A percentile compares a stretch with the other conserved stretches of the same genome.
Conservation (phyloP, 2,329 filamentous ascomycete species). For the Penicillium sp. region DNA sequence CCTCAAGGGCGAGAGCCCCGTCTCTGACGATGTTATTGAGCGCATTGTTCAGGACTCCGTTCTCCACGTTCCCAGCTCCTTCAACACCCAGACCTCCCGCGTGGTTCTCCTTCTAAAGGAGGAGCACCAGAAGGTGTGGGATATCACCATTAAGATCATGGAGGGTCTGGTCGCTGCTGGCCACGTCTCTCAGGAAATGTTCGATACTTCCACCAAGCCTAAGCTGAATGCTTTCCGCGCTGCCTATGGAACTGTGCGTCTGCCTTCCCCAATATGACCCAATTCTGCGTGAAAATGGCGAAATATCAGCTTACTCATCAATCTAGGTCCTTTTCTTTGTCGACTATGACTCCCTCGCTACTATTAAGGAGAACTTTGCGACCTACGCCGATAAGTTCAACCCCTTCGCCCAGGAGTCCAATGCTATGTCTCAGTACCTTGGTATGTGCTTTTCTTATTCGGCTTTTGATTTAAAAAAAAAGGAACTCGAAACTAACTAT, state of each 20-base stretch:
- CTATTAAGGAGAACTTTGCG: constrained; percentile 60
- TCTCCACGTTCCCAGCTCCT: constrained; percentile 70
- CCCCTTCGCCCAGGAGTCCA: constrained; percentile 69
- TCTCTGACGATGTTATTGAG: constrained; percentile 34
- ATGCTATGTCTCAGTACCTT: constrained; percentile 74
- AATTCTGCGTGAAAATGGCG: background rate
- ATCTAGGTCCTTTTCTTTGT: constrained; percentile 72
- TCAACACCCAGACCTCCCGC: constrained; percentile 83
- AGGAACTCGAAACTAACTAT: constrained; percentile 1
- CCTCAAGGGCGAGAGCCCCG: constrained; percentile 33
- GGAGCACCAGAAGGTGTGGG: constrained; percentile 87
- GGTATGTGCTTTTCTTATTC: constrained; percentile 19
- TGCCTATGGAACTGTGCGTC: constrained; percentile 70
- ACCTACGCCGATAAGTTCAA: constrained; percentile 79
- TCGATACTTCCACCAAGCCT: constrained; percentile 48
- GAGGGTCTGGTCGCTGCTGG: constrained; percentile 33
- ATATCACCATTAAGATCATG: constrained; percentile 67
- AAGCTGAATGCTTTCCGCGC: constrained; percentile 61
- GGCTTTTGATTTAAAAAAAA: background rate
- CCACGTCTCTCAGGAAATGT: constrained; percentile 54
- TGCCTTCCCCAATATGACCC: background rate
- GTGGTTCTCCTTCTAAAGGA: constrained; percentile 73
- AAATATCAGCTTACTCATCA: background rate
- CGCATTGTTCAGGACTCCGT: constrained; percentile 47
- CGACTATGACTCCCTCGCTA: constrained; percentile 64